Conservation (phyloP, 495 filamentous ascomycete genomes). For the Penicillium silybi region DNA sequence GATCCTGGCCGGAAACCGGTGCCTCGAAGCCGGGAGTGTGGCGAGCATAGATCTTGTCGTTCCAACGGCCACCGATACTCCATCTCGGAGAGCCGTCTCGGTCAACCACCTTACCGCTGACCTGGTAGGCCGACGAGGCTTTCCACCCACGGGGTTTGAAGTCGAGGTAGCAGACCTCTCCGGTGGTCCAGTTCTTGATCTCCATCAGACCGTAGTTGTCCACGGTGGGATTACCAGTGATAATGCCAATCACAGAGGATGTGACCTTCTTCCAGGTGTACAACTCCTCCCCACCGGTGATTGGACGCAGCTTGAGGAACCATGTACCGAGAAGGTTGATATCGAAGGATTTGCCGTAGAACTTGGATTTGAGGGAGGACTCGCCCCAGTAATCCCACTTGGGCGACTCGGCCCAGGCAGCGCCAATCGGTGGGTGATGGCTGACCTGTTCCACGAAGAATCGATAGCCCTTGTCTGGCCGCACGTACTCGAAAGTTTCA, state of each 20-base stretch:
- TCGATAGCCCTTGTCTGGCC: conserved; percentile 94
- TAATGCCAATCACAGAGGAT: conserved; percentile 95
- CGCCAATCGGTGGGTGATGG: conserved; percentile 94
- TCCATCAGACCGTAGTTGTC: conserved; percentile 98
- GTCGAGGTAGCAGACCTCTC: conserved; percentile 83
- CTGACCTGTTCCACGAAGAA: conserved; percentile 99
- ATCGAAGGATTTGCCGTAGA: conserved; percentile 96
- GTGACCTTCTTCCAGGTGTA: conserved; percentile 99
- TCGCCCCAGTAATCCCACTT: conserved; percentile 98
- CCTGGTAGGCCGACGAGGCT: conserved; percentile 80
- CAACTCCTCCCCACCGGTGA: conserved; percentile 75
- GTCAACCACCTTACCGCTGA: conserved; percentile 79
- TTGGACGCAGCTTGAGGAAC: conserved; percentile 85
- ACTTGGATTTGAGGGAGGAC: conserved; percentile 94
- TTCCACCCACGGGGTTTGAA: conserved; percentile 97
- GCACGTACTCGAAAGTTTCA: conserved; percentile 93
- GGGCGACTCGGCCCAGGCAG: conserved; percentile 86
- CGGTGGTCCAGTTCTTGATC: conserved; percentile 93
- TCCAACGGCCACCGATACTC: conserved; percentile 93
- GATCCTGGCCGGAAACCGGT: conserved; percentile 53
- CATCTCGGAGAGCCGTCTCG: conserved; percentile 69
- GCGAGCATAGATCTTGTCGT: conserved; percentile 93
- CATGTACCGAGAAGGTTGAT: conserved; percentile 95
- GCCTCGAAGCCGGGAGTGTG: conserved; percentile 88
- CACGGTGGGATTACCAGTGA: conserved; percentile 93